Evolutionary conservation across 352 stramenopile genomes (phyloP).

Genomic region (Halophytophthora batemanensis): DNA sequence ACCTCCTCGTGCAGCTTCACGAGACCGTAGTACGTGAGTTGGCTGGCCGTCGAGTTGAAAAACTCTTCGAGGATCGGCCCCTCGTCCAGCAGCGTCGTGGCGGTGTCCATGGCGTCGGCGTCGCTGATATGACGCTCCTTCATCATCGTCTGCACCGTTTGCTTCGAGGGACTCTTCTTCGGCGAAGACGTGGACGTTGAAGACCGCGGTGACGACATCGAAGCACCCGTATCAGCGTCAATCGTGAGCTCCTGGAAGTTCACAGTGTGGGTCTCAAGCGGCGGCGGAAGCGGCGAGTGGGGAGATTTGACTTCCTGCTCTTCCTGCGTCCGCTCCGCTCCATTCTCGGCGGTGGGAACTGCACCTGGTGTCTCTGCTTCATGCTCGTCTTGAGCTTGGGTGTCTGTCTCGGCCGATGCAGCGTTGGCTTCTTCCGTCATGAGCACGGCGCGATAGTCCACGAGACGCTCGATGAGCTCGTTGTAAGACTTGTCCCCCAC

Average conservation of each 20-base stretch:
- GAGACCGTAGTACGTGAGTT: slow-evolving; percentile 95
- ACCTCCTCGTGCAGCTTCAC: slow-evolving; percentile 91
- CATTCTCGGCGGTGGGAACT: slow-evolving; percentile 1
- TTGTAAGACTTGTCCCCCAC: slow-evolving; percentile 96
- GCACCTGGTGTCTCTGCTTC: not conserved
- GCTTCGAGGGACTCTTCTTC: slow-evolving; percentile 62
- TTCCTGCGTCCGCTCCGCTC: slow-evolving; percentile 1
- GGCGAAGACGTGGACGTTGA: slow-evolving; percentile 21
- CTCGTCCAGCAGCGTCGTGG: slow-evolving; percentile 65
- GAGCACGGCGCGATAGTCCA: slow-evolving; percentile 81
- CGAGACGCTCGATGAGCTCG: slow-evolving; percentile 94
- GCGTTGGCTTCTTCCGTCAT: slow-evolving; percentile 49
- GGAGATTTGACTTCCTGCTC: slow-evolving; percentile 18
- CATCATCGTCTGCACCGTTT: slow-evolving; percentile 72
- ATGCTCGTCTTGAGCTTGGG: slow-evolving; percentile 5
- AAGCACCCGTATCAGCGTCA: slow-evolving; percentile 24
- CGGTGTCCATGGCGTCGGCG: slow-evolving; percentile 53
- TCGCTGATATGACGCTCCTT: slow-evolving; percentile 76
- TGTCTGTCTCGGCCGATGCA: slow-evolving; percentile 3
- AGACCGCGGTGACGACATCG: slow-evolving; percentile 10
- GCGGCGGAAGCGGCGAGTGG: slow-evolving; percentile 7
- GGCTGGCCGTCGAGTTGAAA: slow-evolving; percentile 86
- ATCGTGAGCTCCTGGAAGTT: slow-evolving; percentile 41
- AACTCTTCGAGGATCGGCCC: slow-evolving; percentile 87
- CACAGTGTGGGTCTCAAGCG: slow-evolving; percentile 7